Evolutionary conservation across 768 basidiomycete species (phyloP), one percentile per base, ranked within the genome.

Genomic region (Boletus vermiculosoides): DNA sequence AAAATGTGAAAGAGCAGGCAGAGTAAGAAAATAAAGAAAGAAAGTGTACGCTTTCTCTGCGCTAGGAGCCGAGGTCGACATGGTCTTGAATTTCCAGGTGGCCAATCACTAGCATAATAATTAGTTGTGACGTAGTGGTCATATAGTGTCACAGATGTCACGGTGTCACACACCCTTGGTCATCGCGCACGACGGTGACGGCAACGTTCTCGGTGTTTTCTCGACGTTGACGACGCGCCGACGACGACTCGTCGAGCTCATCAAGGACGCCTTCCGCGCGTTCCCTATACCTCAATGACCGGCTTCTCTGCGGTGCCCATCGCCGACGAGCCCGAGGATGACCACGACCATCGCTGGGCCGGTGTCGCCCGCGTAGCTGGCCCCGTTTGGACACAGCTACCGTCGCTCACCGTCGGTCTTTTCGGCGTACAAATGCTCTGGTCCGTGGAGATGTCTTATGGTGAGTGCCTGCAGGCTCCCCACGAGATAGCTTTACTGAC

Each of bases 361-460:
- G 88, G 88, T 20, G 73, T 77, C 28, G 77, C 89, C 1, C 79
- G 74, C 55, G 83, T 93, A 28, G 61, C 80, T 7, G 90, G 91
- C 0, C 92, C 92, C 1, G 60, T 66, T 58, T 91, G 86, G 85
- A 68, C 80, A 0, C 84, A 82, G 46, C 71, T 90, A 28, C 88
- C 90, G 1, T 77, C 80, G 3, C 71, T 96, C 39, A 95, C 93
- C 0, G 65, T 94, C 8, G 89, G 91, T 0, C 74, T 95, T 50
- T 72, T 93, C 3, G 94, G 94, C 7, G 85, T 95, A 0, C 90
- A 92, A 69, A 84, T 93, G 58, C 83, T 96, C 46, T 97, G 95
- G 95, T 89, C 88, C 1, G 87, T 96, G 13, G 94, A 97, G 67
- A 94, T 97, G 92, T 88, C 91, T 0, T 94, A 96, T 59, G 92